A percentile compares a stretch with the other conserved stretches of the same genome.
Conservation (phyloP, 192 early-diverging fungal species). For the Obelidium mucronatum region DNA sequence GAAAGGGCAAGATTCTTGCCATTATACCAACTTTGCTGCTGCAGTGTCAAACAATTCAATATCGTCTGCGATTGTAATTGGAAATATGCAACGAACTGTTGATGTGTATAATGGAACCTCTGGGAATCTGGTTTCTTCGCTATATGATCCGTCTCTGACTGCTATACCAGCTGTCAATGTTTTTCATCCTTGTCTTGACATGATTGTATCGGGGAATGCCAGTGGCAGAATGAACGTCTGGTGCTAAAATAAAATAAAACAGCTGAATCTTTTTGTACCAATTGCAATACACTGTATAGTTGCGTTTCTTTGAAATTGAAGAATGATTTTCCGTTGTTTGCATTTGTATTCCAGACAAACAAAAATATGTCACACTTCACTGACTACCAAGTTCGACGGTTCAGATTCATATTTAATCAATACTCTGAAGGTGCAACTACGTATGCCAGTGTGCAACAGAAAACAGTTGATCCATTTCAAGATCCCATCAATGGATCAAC, state of each 20-base stretch:
- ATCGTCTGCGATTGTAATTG: constrained; percentile 47
- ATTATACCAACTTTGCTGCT: constrained; percentile 36
- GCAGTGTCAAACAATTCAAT: neutral
- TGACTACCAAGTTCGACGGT: constrained; percentile 40
- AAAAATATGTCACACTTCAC: constrained; percentile 51
- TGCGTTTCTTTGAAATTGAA: too few species aligned
- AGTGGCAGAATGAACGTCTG: constrained; percentile 68
- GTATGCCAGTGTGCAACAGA: neutral
- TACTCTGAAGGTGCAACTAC: constrained; percentile 32
- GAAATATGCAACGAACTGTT: constrained; percentile 72
- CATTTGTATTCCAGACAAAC: too few species aligned
- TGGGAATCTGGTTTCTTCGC: constrained; percentile 55
- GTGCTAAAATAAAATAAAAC: constrained; percentile 37
- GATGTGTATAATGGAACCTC: constrained; percentile 66
- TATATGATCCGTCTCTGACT: constrained; percentile 57
- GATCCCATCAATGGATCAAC: too few species aligned
- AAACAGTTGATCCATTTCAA: too few species aligned
- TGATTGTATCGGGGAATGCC: constrained; percentile 63
- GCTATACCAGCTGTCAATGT: constrained; percentile 69
- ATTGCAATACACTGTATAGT: too few species aligned
- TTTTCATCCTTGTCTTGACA: constrained; percentile 63
- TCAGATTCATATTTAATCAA: constrained; percentile 46
- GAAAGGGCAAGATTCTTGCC: constrained; percentile 34
- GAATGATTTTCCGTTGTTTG: too few species aligned
- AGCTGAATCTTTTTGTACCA: too few species aligned